Evolutionary conservation across 2,329 filamentous ascomycete genomes (phyloP), one percentile per base, ranked within the genome.

Genomic region (Penicillium griseofulvum): DNA sequence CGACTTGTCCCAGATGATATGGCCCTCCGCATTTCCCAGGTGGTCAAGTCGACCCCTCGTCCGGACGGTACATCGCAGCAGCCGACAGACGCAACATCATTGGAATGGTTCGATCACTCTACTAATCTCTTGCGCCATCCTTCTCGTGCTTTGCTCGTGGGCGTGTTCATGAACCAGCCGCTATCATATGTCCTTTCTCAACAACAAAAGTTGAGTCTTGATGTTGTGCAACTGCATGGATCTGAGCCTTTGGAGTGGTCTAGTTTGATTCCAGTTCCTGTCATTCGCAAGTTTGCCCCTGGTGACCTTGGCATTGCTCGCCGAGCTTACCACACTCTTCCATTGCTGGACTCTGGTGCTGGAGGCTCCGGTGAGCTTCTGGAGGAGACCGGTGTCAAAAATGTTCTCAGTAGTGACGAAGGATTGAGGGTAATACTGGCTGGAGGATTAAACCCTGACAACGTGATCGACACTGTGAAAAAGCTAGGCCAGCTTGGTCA

Each of bases 221-320:
- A 99, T 70, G 78, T 96, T 50, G 90, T 99, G 7, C 94, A 99
- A 70, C 83, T 99, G 2, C 94, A 99, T 69, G 95, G 94, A 9
- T 83, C 87, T 44, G 95, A 99, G 71, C 93, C 94, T 2, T 68
- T 97, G 4, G 94, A 99, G 71, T 99, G 93, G 92, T 87, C 92
- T 1, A 83, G 77, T 43, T 76, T 89, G n/a, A 91, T 99, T 46
- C 92, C 94, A 1, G 91, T 97, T 0, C 94, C 94, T 0, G 92
- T 99, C 5, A 86, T 99, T 60, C 87, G 86, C 62, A 89, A 87
- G 47, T 99, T 97, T 75, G 85, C 86, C 50, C 91, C 91, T 0
- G 83, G 81, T 2, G 85, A 92, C 48, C 76, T 83, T n/a, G 89
- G 87, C 0, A 78, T 96, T 43, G 85, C 85, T 8, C 76, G 81